phyloP scores from a whole-genome alignment of 306 rosid species.

The Crataegus laevigata region DNA sequence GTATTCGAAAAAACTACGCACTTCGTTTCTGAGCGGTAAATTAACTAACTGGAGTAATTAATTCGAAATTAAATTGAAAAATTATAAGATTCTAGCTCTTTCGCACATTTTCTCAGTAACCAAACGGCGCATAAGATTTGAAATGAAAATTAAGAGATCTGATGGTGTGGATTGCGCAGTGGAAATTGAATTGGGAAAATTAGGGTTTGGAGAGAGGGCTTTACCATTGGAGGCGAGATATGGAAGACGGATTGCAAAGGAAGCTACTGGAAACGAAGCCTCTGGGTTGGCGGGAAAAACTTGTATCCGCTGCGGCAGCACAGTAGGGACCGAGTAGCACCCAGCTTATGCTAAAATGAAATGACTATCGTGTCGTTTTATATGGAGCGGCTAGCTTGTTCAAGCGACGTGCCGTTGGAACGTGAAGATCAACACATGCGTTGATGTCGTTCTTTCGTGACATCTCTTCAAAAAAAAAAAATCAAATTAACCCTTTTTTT shows the following conservation, averaged over 20 bases:
- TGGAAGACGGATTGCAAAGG: background rate
- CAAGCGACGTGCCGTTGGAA: background rate
- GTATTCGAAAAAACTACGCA: background rate
- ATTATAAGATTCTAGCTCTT: background rate
- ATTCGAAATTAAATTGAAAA: background rate
- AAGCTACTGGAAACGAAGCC: background rate
- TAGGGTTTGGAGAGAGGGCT: background rate
- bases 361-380: background rate
- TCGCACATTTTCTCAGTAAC: slow-evolving; percentile 1
- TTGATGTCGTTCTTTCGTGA: background rate
- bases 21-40: background rate
- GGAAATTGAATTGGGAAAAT: background rate
- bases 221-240: slow-evolving; percentile 17
- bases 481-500: too few relatives aligned
- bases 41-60: background rate
- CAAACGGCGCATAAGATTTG: background rate
- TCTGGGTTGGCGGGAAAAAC: background rate
- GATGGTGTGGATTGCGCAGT: background rate
- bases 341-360: background rate
- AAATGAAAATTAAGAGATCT: background rate
- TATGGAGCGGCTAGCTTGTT: background rate
- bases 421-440: background rate
- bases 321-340: background rate
- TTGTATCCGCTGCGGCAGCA: background rate
- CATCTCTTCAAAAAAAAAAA: background rate